Evolutionary conservation across 164 flowering plant genomes (phyloP).

Genomic region (Aristolochia californica): DNA sequence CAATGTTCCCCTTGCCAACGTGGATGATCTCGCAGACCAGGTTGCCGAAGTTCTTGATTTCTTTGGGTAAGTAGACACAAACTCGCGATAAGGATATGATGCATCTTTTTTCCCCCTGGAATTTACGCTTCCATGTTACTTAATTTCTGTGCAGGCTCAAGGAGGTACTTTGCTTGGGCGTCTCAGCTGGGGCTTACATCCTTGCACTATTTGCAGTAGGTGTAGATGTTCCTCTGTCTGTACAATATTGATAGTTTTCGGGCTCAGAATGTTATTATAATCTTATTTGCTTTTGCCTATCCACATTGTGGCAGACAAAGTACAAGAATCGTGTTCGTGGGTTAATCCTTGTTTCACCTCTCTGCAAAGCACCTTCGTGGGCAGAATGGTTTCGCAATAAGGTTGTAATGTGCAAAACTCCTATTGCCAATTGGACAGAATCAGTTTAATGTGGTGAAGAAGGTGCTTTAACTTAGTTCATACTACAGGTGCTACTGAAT

Average conservation of each 20-base stretch:
- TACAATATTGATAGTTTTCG: background rate
- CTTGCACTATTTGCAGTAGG: slow-evolving; percentile 67
- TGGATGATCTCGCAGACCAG: slow-evolving; percentile 61
- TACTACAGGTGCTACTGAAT: slow-evolving; percentile 41
- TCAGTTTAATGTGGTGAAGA: background rate
- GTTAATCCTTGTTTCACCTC: slow-evolving; percentile 61
- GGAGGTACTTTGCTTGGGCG: slow-evolving; percentile 61
- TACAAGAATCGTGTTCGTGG: slow-evolving; percentile 61
- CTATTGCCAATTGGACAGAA: background rate
- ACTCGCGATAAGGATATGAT: too few relatives aligned
- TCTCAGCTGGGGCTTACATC: slow-evolving; percentile 74
- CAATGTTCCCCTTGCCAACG: slow-evolving; percentile 29
- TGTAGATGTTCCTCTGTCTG: slow-evolving; percentile 4
- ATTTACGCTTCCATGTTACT: background rate
- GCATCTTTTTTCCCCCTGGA: background rate
- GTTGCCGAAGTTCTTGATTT: slow-evolving; percentile 53
- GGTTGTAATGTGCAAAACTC: slow-evolving; percentile 23
- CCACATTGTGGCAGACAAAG: slow-evolving; percentile 30
- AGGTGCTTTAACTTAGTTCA: background rate
- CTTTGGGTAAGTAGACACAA: slow-evolving; percentile 32
- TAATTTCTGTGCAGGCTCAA: slow-evolving; percentile 28
- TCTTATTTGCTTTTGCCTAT: background rate
- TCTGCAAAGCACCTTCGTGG: slow-evolving; percentile 73
- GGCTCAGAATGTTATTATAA: background rate
- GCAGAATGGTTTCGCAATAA: slow-evolving; percentile 69